A percentile compares a stretch with the other conserved stretches of the same genome.
These are phyloP conservation scores for Cutaneotrichosporon cavernicola DNA, from an alignment of 1,284 basidiomycete genomes.

Conservation along the genomic window DNA sequence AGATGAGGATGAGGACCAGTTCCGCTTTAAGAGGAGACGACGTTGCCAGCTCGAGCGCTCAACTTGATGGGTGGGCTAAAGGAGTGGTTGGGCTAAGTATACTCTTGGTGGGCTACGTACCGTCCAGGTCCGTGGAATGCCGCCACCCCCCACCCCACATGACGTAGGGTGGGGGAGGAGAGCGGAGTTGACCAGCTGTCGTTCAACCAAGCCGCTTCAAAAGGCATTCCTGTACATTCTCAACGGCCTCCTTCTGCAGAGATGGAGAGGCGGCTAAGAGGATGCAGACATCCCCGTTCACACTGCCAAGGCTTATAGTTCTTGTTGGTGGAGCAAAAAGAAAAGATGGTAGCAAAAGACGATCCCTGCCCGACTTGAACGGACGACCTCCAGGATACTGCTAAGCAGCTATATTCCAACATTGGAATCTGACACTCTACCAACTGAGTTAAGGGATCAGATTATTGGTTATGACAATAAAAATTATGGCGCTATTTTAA, in stretches of 20 bases:
- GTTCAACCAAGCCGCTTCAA: no score
- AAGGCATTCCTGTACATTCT: no score
- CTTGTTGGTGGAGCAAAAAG: no score
- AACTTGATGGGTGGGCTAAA: no score
- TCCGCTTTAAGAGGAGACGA: not conserved
- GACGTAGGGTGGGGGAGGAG: not conserved
- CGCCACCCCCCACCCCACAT: not conserved
- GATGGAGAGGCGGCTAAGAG: no score
- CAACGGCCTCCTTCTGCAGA: no score
- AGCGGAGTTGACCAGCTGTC: no score
- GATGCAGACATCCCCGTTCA: no score
- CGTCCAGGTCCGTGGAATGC: not conserved
- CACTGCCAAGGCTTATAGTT: no score
- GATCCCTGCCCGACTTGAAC: constrained; percentile 1
- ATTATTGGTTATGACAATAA: not conserved
- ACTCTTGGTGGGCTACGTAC: not conserved
- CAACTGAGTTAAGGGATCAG: constrained; percentile 1
- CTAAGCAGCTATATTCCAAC: not conserved
- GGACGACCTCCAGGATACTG: not conserved
- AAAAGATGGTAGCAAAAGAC: not conserved
- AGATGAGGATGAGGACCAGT: not conserved
- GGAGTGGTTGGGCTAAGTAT: not conserved
- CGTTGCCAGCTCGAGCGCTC: not conserved
- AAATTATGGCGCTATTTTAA: no score
- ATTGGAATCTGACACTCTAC: constrained; percentile 1